Conservation (phyloP, 805 yeast species). For the Ogataea pilisensis region DNA sequence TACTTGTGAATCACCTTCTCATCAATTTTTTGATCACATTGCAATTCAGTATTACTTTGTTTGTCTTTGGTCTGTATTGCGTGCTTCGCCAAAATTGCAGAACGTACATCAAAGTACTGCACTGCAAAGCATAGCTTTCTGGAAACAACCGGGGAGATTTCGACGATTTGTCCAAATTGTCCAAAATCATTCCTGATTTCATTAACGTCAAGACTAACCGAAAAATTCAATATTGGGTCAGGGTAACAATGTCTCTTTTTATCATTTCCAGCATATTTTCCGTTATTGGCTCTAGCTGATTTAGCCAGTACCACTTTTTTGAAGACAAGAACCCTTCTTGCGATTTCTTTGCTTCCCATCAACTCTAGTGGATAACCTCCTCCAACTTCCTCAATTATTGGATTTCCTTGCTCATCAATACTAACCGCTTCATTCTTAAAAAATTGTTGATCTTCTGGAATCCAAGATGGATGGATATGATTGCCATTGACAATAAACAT, state of each 20-base stretch:
- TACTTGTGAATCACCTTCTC: conserved; percentile 39
- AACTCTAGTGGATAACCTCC: conserved; percentile 21
- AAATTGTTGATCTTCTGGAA: conserved; percentile 4
- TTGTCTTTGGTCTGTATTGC: conserved; percentile 33
- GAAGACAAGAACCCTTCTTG: conserved; percentile 53
- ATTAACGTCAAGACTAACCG: conserved; percentile 42
- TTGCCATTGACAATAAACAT: conserved; percentile 57
- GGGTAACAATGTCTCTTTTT: conserved; percentile 34
- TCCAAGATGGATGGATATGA: conserved; percentile 47
- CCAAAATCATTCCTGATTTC: conserved; percentile 47
- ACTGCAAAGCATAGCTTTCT: conserved; percentile 58
- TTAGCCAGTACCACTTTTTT: conserved; percentile 34
- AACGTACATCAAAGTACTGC: conserved; percentile 52
- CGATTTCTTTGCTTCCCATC: conserved; percentile 37
- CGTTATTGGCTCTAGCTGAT: conserved; percentile 11
- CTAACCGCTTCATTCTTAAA: not conserved
- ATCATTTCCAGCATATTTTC: conserved; percentile 10
- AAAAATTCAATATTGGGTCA: conserved; percentile 37
- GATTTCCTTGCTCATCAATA: conserved; percentile 2
- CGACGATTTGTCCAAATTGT: conserved; percentile 56
- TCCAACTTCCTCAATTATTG: conserved; percentile 6
- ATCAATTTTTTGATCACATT: conserved; percentile 2
- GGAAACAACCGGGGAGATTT: conserved; percentile 63
- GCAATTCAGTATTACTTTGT: not conserved
- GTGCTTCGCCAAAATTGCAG: conserved; percentile 57